A percentile compares a stretch with the other conserved stretches of the same genome.
These are phyloP conservation scores for Scheffersomyces ergatensis DNA, from an alignment of 805 yeast species.

Conservation along the genomic window DNA sequence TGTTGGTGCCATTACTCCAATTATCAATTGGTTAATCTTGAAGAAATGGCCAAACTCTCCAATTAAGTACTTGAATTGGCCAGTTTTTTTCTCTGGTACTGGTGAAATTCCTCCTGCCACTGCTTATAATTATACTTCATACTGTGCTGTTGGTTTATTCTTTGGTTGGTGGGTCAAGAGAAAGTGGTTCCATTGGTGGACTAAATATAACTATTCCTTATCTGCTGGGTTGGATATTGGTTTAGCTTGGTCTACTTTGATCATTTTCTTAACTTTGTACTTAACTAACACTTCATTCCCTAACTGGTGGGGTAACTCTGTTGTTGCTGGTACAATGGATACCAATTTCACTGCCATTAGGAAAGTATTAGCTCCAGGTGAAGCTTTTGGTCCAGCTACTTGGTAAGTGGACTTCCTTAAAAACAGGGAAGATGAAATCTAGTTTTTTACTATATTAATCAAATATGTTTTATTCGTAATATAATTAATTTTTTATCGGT, in stretches of 20 bases:
- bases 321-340: constrained; percentile 39
- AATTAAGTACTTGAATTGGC: constrained; percentile 31
- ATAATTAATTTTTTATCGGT: too few relatives aligned
- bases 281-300: constrained; percentile 16
- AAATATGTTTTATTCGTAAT: too few relatives aligned
- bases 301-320: constrained; percentile 69
- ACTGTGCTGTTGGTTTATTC: constrained; percentile 34
- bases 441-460: too few relatives aligned
- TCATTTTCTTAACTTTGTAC: constrained; percentile 31
- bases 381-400: constrained; percentile 44
- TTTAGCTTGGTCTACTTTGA: constrained; percentile 37
- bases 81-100: constrained; percentile 45
- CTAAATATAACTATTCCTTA: constrained; percentile 43
- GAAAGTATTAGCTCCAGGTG: constrained; percentile 33
- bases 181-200: constrained; percentile 43
- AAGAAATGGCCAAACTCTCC: constrained; percentile 41
- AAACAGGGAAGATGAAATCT: too few relatives aligned
- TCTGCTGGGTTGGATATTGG: constrained; percentile 47
- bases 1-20: constrained; percentile 35
- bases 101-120: constrained; percentile 75
- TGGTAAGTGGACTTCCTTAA: too few relatives aligned
- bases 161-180: constrained; percentile 40
- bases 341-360: constrained; percentile 32
- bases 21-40: constrained; percentile 35
- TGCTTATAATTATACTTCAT: constrained; percentile 61